Evolutionary conservation across 1,284 basidiomycete genomes (phyloP).

Genomic region (Cronartium quercuum): DNA sequence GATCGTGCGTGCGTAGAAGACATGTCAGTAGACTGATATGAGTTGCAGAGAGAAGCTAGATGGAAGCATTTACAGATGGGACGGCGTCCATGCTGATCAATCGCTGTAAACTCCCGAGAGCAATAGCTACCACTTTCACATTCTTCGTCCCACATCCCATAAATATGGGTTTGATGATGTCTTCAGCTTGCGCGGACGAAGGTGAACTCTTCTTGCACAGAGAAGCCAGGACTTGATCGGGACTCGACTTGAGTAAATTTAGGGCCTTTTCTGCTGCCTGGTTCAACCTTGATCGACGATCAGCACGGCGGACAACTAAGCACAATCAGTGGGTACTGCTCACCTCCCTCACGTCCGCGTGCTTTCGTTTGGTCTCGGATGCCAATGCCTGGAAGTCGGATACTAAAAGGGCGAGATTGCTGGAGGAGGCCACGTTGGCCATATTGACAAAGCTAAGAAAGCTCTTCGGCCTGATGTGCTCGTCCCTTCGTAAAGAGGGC

Average conservation of each 20-base stretch:
- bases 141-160: slow-evolving; percentile 91
- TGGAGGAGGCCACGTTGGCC: slow-evolving; percentile 21
- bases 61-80: slow-evolving; percentile 53
- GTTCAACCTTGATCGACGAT: background rate
- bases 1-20: background rate
- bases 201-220: slow-evolving; percentile 39
- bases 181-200: slow-evolving; percentile 54
- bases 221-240: slow-evolving; percentile 42
- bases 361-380: slow-evolving; percentile 70
- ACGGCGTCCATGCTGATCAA: slow-evolving; percentile 80
- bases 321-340: slow-evolving; percentile 56
- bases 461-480: no score
- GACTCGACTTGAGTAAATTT: slow-evolving; percentile 42
- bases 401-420: slow-evolving; percentile 28
- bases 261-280: slow-evolving; percentile 47
- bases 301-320: slow-evolving; percentile 40
- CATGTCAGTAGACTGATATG: no score
- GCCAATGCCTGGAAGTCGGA: slow-evolving; percentile 59
- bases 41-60: background rate
- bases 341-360: slow-evolving; percentile 76
- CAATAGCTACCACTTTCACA: slow-evolving; percentile 86
- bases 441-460: background rate
- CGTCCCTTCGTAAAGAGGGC: no score
- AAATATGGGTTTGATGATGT: slow-evolving; percentile 78
- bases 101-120: slow-evolving; percentile 81